These are phyloP conservation scores for Suhomyces atakaporum DNA, from an alignment of 1,139 yeast species.

Conservation along the genomic window DNA sequence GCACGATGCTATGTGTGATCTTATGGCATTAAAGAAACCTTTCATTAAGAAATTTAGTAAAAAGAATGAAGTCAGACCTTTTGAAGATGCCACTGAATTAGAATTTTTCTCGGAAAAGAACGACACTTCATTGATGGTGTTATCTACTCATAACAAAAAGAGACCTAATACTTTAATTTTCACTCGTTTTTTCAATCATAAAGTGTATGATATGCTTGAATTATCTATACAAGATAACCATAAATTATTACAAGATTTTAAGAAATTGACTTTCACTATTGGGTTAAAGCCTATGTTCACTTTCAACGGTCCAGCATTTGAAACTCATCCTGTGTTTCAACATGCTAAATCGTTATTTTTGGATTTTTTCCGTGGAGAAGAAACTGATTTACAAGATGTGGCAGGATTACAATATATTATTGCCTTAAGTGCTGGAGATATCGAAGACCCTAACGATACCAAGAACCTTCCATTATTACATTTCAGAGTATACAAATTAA, in stretches of 20 bases:
- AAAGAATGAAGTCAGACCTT: constrained; percentile 88
- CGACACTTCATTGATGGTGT: constrained; percentile 83
- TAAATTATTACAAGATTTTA: constrained; percentile 79
- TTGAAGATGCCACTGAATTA: constrained; percentile 83
- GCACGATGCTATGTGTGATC: constrained; percentile 88
- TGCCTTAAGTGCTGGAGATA: constrained; percentile 75
- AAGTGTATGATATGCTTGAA: constrained; percentile 93
- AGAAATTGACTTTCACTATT: constrained; percentile 73
- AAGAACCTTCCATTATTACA: constrained; percentile 71
- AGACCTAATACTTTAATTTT: constrained; percentile 91
- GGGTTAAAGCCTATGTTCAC: constrained; percentile 95
- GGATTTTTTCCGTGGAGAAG: constrained; percentile 90
- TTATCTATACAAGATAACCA: constrained; percentile 67
- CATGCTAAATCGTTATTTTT: constrained; percentile 86
- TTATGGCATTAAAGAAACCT: constrained; percentile 91
- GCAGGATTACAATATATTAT: constrained; percentile 93
- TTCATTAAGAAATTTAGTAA: constrained; percentile 81
- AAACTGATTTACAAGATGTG: constrained; percentile 82
- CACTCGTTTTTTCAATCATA: constrained; percentile 84
- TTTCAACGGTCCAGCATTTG: constrained; percentile 91
- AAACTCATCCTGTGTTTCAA: constrained; percentile 80
- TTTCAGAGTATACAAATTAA: constrained; percentile 88
- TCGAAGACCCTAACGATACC: constrained; percentile 62
- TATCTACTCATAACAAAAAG: constrained; percentile 82
- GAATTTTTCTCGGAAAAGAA: constrained; percentile 96